Base-by-base conservation (phyloP, 2,329 filamentous ascomycete genomes). In the Neonectria ditissima region DNA sequence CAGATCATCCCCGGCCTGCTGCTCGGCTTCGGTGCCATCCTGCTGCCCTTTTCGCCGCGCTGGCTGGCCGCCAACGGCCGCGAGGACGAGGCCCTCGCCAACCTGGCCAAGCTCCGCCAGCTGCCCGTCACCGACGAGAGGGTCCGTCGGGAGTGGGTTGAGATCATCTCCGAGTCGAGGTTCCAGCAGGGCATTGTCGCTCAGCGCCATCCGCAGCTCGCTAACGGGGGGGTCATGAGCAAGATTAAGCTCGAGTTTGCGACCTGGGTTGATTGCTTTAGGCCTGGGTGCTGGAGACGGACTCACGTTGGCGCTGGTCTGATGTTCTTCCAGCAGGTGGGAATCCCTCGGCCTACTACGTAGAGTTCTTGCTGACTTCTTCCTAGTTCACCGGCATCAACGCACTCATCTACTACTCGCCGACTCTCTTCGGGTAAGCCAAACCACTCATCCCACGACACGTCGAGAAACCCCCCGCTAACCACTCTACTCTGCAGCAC, bases 261-360 rank as follows among this genome's bases (percentile, higher is more conserved):
- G 0, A 78, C 79, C 1, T 87, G 83, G 79, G 67, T 75, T 1
- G 85, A 87, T 69, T 84, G 82, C 62, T 85, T 87, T 70, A 81
- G 74, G 61, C 76, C 75, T 16, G 82, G 83, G 4, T 84, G 82
- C 70, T 83, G 82, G 78, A 78, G 82, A 45, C 77, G 78, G 13
- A 79, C 77, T 1, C 65, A 74, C 50, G 78, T 88, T 18, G 87
- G 84, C 22, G 75, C 83, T 7, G 79, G 81, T 1, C 70, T 89
- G 14, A 84, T 85, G 79, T 88, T 88, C 70, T 89, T 88, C 72
- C 86, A 88, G 59, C 85, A 86, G 65, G 84, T 85, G 48, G 76
- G 51, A 32, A 16, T 7, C n/a, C 4, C 1, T 24, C 2, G n/a
- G 37, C 20, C 9, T 18, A n/a, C 8, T 2, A n/a, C 14, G 13